Conservation (phyloP, 768 basidiomycete genomes). For the Auriscalpium orientale region DNA sequence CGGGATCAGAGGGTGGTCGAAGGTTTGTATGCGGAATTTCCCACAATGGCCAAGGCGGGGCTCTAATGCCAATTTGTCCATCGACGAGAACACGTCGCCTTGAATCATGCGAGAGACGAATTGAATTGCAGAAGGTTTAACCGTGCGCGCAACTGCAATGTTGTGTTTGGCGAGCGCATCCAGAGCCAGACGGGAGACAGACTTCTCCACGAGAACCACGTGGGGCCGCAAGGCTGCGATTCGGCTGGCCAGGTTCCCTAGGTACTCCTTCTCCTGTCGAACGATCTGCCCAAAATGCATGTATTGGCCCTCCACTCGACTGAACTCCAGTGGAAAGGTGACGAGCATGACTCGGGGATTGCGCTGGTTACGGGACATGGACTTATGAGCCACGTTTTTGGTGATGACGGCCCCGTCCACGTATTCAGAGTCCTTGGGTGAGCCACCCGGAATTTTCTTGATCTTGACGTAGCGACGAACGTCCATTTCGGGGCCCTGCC, state of each 20-base stretch:
- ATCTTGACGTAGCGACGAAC: constrained; percentile 94
- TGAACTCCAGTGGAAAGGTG: constrained; percentile 91
- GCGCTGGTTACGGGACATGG: constrained; percentile 74
- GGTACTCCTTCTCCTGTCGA: constrained; percentile 88
- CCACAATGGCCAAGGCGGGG: constrained; percentile 85
- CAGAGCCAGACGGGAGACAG: constrained; percentile 84
- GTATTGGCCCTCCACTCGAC: constrained; percentile 87
- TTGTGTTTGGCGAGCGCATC: constrained; percentile 79
- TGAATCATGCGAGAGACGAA: constrained; percentile 92
- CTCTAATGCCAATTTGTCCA: constrained; percentile 87
- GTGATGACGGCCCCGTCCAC: constrained; percentile 96
- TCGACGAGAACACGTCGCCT: constrained; percentile 90
- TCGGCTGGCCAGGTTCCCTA: constrained; percentile 78
- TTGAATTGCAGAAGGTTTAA: constrained; percentile 81
- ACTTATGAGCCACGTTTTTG: constrained; percentile 95
- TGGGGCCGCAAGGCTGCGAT: constrained; percentile 91
- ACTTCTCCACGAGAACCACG: constrained; percentile 85
- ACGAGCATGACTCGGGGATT: constrained; percentile 95
- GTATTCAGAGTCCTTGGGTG: constrained; percentile 90
- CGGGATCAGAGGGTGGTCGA: constrained; percentile 91
- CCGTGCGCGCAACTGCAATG: constrained; percentile 84
- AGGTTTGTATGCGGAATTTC: constrained; percentile 84
- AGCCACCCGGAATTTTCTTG: constrained; percentile 95
- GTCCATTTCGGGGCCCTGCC: constrained; percentile 91
- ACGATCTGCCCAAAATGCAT: constrained; percentile 88